Evolutionary conservation across 169 alveolate species (phyloP), one percentile per base, ranked within the genome.

Genomic region (Eimeria necatrix): DNA sequence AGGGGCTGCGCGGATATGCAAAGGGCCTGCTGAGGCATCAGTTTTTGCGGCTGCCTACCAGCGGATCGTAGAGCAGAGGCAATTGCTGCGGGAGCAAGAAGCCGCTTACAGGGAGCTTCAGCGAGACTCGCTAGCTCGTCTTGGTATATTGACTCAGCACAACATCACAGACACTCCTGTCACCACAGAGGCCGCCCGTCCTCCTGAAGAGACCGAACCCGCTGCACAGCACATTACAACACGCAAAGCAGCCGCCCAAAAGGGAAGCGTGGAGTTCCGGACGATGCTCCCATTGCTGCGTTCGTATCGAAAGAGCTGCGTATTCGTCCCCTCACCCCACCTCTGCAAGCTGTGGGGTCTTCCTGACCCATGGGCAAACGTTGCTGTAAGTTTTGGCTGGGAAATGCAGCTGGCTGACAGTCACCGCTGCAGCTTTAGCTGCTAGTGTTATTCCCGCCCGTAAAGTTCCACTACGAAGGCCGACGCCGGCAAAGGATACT

Each of bases 351-450:
- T 48, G 26, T 49, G 52, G 32, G 92, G 92, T 7, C 22, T 84
- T 41, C 80, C 92, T 16, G 64, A 84, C 52, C 92, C 80, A 24
- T 84, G 92, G 92, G 74, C 74, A 41, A 84, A 53, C 10, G 56
- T 59, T 1, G 68, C 68, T 49, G 92, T 84, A 51, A 53, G 78
- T 16, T 6, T 49, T 22, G 41, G 10, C 48, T 18, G 22, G 78
- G 32, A 22, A 8, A 22, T 2, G 9, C 14, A 2, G 41, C n/a
- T 8, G 41, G 48, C 2, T 68, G 78, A 3, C 12, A n/a, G 78
- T 22, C 78, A n/a, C 41, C 2, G 41, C 78, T 22, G 41, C 22
- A 14, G 68, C 22, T 56, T 10, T 56, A 14, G 4, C 2, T 56
- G 68, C 68, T 56, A 18, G 68, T 18, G 68, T 56, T 56, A 56